A percentile compares a stretch with the other conserved stretches of the same genome.
Evolutionary conservation across 352 stramenopile species (phyloP).

Genomic region (Phytopythium oedochilum): DNA sequence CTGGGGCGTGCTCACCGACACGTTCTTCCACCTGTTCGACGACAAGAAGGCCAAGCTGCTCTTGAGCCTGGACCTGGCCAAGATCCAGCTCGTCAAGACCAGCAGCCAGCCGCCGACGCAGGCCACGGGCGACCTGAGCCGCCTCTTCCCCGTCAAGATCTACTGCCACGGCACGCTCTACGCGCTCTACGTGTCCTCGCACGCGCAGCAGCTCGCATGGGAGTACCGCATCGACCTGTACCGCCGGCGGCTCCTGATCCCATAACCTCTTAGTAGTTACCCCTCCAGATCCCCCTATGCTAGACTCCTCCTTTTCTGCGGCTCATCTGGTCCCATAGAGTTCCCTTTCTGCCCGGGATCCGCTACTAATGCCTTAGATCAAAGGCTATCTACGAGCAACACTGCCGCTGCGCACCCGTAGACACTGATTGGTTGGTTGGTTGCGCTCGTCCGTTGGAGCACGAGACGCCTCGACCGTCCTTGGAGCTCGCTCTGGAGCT

Average conservation of each 20-base stretch:
- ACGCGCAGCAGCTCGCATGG: slow-evolving; percentile 74
- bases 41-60: slow-evolving; percentile 69
- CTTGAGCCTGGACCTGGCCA: slow-evolving; percentile 67
- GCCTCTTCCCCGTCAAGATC: slow-evolving; percentile 66
- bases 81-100: slow-evolving; percentile 73
- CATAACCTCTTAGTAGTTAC: slow-evolving; percentile 30
- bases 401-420: too few species aligned
- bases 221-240: slow-evolving; percentile 79
- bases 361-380: too few species aligned
- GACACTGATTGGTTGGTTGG: too few species aligned
- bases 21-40: slow-evolving; percentile 72
- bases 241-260: slow-evolving; percentile 67
- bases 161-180: slow-evolving; percentile 68
- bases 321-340: background rate
- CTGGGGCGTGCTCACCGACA: slow-evolving; percentile 81
- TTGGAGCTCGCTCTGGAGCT: too few species aligned
- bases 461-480: too few species aligned
- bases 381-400: too few species aligned
- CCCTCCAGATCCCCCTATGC: too few species aligned
- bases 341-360: too few species aligned
- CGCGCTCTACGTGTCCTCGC: slow-evolving; percentile 70
- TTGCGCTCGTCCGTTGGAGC: too few species aligned
- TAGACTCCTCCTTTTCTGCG: too few species aligned
- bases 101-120: slow-evolving; percentile 16
- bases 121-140: slow-evolving; percentile 43